Percentiles rank a stretch among this genome's conserved stretches.
Conservation (phyloP, 2,329 filamentous ascomycete genomes). For the Fusarium mexicanum region DNA sequence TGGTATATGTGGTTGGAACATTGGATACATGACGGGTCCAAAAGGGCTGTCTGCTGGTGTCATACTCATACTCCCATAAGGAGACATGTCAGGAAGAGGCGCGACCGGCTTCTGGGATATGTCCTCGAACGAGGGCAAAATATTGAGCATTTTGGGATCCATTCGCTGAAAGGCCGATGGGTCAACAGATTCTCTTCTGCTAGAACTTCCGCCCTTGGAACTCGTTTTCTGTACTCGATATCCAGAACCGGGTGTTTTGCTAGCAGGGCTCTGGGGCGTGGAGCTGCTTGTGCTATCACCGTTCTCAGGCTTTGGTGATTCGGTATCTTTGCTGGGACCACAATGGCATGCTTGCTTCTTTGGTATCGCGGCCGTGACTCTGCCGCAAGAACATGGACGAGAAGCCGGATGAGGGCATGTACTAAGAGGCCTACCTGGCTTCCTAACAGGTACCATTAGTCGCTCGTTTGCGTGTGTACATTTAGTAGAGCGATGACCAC, state of each 20-base stretch:
- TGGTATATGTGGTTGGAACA: constrained; percentile 46
- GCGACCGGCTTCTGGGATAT: constrained; percentile 42
- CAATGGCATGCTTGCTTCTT: constrained; percentile 67
- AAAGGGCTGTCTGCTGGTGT: constrained; percentile 40
- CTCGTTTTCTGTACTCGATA: constrained; percentile 59
- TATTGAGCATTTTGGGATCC: constrained; percentile 62
- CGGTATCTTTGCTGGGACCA: constrained; percentile 47
- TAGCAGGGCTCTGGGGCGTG: constrained; percentile 45
- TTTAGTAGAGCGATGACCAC: constrained; percentile 79
- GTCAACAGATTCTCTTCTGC: constrained; percentile 62
- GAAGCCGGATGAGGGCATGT: constrained; percentile 73
- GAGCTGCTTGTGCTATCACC: constrained; percentile 38
- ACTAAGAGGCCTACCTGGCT: constrained; percentile 76
- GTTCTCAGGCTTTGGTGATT: constrained; percentile 39
- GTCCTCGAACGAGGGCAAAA: constrained; percentile 50
- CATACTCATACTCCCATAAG: constrained; percentile 45
- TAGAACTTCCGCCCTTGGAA: constrained; percentile 45
- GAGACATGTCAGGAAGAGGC: constrained; percentile 37
- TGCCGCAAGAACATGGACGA: constrained; percentile 68
- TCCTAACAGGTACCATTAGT: constrained; percentile 75
- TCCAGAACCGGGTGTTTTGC: constrained; percentile 43
- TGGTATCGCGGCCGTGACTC: constrained; percentile 72
- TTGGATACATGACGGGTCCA: constrained; percentile 44
- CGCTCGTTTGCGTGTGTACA: constrained; percentile 75
- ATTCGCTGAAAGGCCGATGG: constrained; percentile 60